Base-by-base conservation (phyloP, 345 rosid species). In the Balakata baccata region DNA sequence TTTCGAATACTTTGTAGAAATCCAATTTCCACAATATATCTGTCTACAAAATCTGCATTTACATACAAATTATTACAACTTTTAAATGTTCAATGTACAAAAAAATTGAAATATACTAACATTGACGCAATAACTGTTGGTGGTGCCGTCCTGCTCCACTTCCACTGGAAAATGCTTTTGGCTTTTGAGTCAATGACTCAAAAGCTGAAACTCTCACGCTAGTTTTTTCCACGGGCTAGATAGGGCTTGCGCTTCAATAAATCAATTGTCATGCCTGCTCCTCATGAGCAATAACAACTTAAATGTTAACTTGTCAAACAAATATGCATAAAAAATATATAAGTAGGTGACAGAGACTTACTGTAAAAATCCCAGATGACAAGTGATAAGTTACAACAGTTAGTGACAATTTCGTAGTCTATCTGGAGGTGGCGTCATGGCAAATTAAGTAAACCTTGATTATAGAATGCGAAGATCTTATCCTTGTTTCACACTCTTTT, bases 121-220 rank as follows among this genome's bases (percentile, higher is more conserved):
- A 50, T 23, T 68, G 41, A 23, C 7, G 13, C 12, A 51, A 1
- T 18, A 68, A 37, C 37, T 5, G 7, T 17, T n/a, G n/a, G n/a
- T 50, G n/a, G 12, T 25, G 50, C 20, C 13, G 67, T 37, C 66
- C 29, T 22, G 49, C 60, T 25, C 18, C 60, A n/a, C 60, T 34
- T 47, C 76, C 72, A 13, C 72, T 72, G n/a, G 59, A 18, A n/a
- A 77, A 77, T n/a, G 68, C 76, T 0, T 16, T 46, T 18, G 75
- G 43, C 45, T 41, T 72, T 11, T 14, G 0, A 2, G 62, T 60
- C 72, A 77, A 60, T 10, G 3, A 22, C 1, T 7, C 3, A 6
- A 77, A 52, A 25, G 69, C 29, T 7, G 34, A 43, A 11, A 7
- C 0, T 3, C 53, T 64, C 1, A n/a, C 7, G 0, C 3, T 0